Percentiles rank a stretch among this genome's conserved stretches.
Evolutionary conservation across 306 rosid genomes (phyloP).

Genomic region (Castanea sativa): DNA sequence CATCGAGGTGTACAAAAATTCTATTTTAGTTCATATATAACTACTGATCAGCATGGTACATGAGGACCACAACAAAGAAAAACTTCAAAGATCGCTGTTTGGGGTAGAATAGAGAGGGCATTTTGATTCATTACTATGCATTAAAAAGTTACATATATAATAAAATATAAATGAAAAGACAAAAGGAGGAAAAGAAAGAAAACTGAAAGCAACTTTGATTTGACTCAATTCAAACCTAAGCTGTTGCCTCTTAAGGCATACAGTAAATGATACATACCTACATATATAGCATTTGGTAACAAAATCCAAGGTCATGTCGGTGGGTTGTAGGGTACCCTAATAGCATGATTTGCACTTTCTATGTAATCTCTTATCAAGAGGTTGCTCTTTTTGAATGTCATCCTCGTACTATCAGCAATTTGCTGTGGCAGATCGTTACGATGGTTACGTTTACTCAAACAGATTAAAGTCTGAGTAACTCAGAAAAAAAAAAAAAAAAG

Average conservation of each 20-base stretch:
- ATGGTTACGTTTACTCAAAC: not conserved
- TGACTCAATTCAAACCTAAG: not conserved
- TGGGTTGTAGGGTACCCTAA: not conserved
- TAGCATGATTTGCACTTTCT: not conserved
- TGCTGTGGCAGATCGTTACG: not conserved
- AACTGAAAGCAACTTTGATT: not conserved
- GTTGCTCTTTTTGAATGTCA: conserved; percentile 4
- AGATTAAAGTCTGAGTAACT: too few relatives aligned
- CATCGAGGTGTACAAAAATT: not conserved
- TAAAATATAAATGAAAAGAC: not conserved
- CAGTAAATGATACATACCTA: not conserved
- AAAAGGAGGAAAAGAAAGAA: not conserved
- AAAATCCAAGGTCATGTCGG: not conserved
- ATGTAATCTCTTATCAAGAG: not conserved
- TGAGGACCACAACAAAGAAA: not conserved
- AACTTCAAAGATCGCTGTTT: not conserved
- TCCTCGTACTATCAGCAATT: not conserved
- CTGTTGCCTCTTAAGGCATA: not conserved
- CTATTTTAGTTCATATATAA: not conserved
- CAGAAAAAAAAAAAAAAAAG: too few relatives aligned
- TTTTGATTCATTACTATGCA: not conserved
- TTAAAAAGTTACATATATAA: not conserved
- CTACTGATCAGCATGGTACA: not conserved
- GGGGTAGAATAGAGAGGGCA: not conserved
- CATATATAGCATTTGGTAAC: not conserved